These are phyloP conservation scores for Cytospora chrysosperma DNA, from an alignment of 2,329 filamentous ascomycete species.

Conservation along the genomic window DNA sequence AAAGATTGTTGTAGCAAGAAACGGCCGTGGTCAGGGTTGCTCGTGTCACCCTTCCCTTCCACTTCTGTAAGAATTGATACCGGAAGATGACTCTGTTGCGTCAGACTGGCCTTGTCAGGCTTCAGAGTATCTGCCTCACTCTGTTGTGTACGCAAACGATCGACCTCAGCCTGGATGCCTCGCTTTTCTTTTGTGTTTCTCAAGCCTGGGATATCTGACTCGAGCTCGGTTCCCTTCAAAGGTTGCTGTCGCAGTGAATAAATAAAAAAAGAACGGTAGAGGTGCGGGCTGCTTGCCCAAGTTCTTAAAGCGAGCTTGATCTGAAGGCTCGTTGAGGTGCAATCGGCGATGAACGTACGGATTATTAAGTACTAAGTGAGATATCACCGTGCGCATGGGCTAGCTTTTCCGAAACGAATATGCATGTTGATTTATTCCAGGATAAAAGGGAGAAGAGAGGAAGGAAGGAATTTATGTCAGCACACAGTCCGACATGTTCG, in stretches of 20 bases:
- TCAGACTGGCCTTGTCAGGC: not conserved
- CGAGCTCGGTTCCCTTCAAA: not conserved
- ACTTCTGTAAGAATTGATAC: not conserved
- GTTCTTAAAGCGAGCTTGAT: not conserved
- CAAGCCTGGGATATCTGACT: not conserved
- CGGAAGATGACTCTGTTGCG: not conserved
- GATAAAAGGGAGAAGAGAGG: not conserved
- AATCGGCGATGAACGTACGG: slow-evolving; percentile 1
- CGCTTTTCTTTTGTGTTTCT: not conserved
- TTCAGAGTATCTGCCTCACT: not conserved
- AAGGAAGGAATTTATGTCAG: not conserved
- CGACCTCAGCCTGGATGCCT: not conserved
- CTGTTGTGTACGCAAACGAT: not conserved
- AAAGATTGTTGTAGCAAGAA: not conserved
- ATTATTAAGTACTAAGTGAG: not conserved
- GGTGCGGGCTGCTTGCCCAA: not conserved
- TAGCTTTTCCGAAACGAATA: not conserved
- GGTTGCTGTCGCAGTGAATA: not conserved
- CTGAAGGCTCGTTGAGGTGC: not conserved
- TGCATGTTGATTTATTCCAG: slow-evolving; percentile 3
- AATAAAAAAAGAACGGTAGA: no score
- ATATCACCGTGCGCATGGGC: slow-evolving; percentile 10
- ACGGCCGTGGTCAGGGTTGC: not conserved
- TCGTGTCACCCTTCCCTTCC: not conserved
- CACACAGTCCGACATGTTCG: slow-evolving; percentile 5